These are phyloP conservation scores for Solanum phureja DNA, from an alignment of 257 asterid genomes.

Conservation along the genomic window DNA sequence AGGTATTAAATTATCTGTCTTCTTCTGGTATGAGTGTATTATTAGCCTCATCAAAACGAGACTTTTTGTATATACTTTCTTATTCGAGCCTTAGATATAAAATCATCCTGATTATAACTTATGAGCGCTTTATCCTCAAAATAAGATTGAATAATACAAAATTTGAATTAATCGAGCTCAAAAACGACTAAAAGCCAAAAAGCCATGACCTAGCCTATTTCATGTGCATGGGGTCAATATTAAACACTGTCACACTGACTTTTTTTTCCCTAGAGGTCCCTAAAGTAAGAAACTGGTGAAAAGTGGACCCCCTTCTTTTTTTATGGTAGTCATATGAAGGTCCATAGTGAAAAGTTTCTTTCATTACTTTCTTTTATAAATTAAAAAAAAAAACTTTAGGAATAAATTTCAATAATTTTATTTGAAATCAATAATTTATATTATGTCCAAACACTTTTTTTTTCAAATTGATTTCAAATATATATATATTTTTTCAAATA, in stretches of 20 bases:
- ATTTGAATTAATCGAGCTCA: background rate
- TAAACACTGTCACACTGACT: background rate
- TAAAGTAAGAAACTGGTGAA: constrained; percentile 1
- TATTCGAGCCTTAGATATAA: background rate
- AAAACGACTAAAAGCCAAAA: background rate
- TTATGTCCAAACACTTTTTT: background rate
- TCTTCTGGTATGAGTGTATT: background rate
- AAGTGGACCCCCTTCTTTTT: background rate
- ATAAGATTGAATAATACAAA: background rate
- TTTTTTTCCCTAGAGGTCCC: background rate
- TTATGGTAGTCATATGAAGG: background rate
- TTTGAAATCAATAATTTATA: background rate
- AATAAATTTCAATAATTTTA: background rate
- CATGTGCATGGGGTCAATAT: background rate
- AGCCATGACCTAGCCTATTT: background rate
- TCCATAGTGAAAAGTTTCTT: background rate
- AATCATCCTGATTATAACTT: rapidly evolving
- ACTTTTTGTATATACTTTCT: background rate
- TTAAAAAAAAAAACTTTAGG: no score
- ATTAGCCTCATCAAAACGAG: background rate
- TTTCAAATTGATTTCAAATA: background rate
- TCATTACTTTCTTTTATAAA: background rate
- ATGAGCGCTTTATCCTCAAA: background rate
- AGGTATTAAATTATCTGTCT: background rate
- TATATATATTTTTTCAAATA: background rate